Evolutionary conservation across 306 rosid genomes (phyloP), one percentile per base, ranked within the genome.

Genomic region (Rubus idaeus): DNA sequence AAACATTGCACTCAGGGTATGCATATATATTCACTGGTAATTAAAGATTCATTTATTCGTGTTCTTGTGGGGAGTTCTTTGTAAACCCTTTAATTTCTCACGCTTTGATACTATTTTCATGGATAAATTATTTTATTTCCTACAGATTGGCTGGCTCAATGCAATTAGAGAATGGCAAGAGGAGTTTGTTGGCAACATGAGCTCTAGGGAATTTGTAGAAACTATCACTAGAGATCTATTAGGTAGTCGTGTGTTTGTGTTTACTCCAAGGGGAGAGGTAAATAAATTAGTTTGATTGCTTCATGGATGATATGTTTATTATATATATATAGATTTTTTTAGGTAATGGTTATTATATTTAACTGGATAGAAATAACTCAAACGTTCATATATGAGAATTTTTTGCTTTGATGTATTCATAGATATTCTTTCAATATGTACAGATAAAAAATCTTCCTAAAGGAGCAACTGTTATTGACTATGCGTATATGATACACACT

Each of bases 141-240:
- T 83, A 76, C 93, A 96, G 99, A 92, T 96, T 89, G 92, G 99
- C 65, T 96, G 99, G 99, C 97, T 96, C 79, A 96, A 96, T 80
- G 98, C 99, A 64, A 92, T 96, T 76, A 91, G 99, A 88, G 99
- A 92, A 80, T 96, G 99, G 98, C 98, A 96, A 81, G 99, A 96
- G 82, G 99, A 96, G 89, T 96, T 96, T 72, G 99, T 96, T 61
- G 99, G 99, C 86, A 96, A 96, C 90, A 96, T 96, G 99, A 96
- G 97, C 85, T 96, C 99, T 71, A 91, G 99, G 87, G 99, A 96
- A 83, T 96, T 92, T 77, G 99, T 96, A 13, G 99, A 96, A 79
- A 96, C 98, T 62, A 71, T 96, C 80, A 92, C 98, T 51, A 92
- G 98, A 87, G 99, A 96, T 86, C 86, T 96, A 53, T 87, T 96